Evolutionary conservation across 371 early-diverging fungal genomes (phyloP), one percentile per base, ranked within the genome.

Genomic region (Coemansia sp.): DNA sequence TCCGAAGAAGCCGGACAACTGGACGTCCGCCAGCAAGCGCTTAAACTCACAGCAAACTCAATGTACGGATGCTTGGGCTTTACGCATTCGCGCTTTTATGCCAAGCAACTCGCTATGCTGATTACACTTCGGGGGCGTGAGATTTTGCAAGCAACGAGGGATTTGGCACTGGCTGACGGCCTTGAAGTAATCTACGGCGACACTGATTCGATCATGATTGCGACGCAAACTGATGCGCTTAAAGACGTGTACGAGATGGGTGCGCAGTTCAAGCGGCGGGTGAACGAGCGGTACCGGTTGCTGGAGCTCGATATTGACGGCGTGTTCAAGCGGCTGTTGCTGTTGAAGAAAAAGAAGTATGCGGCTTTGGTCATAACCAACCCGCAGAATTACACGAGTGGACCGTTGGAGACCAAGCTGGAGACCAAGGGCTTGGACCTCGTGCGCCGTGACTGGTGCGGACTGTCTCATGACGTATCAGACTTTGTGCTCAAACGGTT

Each of bases 1-100:
- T 82, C 86, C 4, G 84, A 87, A 3, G 84, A 86, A 57, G 78
- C 80, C 18, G 86, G 83, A 24, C 90, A 90, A 80, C 87, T 90
- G 56, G 89, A 99, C 71, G 95, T 97, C 76, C 89, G 99, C 34
- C 99, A 99, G 78, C 88, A 88, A 68, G 99, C 98, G 42, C 86
- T 99, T 24, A 99, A 99, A 76, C 82, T 99, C 42, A 99, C 99
- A 1, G 99, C 99, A 55, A 99, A 99, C 84, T 91, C 91, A 71
- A 99, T 99, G 93, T 99, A 99, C 79, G 99, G 99, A 22, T 99
- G 99, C 85, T 84, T 99, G 48, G 99, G 99, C 40, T 97, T 92
- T 68, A 77, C 89, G 1, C 85, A 90, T 42, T 99, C 99, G 21
- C 86, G 99, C 8, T 99, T 99, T 84, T 99, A 95, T 76, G 99